Evolutionary conservation across 306 rosid species (phyloP), one percentile per base, ranked within the genome.

Genomic region (Acacia melanoxylon): DNA sequence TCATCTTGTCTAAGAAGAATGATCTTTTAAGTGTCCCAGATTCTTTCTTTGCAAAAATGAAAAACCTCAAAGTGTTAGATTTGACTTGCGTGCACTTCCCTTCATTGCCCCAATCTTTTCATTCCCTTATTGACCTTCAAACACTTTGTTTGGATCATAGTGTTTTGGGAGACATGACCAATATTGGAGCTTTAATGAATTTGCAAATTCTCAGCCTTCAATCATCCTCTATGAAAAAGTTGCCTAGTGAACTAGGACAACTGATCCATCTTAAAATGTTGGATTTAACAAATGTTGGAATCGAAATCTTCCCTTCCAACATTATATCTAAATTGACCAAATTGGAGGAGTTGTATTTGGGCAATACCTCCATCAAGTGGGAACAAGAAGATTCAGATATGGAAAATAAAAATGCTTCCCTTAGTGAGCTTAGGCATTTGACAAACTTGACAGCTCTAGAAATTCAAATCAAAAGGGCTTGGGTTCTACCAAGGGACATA

Each of bases 361-460:
- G 46, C 0, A 6, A 24, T 9, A 15, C 14, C 10, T 69, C 35
- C 29, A 20, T 59, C 48, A 24, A 35, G 4, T 84, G 84, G 87
- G 52, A 68, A 1, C 49, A 4, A 22, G 70, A 27, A 49, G 45
- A 54, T 68, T 8, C 8, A 40, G 31, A n/a, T n/a, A n/a, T n/a
- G 2, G 4, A 27, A 68, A 56, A 59, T 17, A 78, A 46, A n/a
- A 78, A 72, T 63, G 81, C 77, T 9, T 58, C 65, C 75, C 73
- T 84, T n/a, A 7, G 0, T 14, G 81, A 83, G 3, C 33, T 59
- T 22, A 11, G 5, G 66, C 31, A 24, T 9, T 11, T 59, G 33
- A 10, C 0, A 59, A 10, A 31, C 6, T 70, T 82, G 27, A 70
- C 25, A 0, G 12, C 58, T 46, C 35, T 83, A 56, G 42, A 11